Percentiles rank a stretch among this genome's conserved stretches.
These are phyloP conservation scores for Diaporthe citrichinensis DNA, from an alignment of 2,329 filamentous ascomycete species.

Conservation along the genomic window DNA sequence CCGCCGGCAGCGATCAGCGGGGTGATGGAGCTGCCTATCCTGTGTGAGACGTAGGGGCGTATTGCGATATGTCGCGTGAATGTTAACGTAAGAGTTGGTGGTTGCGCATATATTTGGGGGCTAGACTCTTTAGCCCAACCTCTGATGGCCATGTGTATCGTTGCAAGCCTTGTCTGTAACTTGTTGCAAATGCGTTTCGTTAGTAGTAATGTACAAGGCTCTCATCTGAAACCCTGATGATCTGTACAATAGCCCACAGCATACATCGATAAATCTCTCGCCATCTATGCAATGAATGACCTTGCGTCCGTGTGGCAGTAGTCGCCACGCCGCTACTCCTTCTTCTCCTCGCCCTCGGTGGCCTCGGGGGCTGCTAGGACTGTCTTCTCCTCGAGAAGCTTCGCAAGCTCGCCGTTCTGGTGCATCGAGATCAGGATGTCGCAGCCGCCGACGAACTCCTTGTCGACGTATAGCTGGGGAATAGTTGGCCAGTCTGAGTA, in stretches of 20 bases:
- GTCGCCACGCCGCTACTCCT: conserved; percentile 48
- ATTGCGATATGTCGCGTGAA: background rate
- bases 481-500: conserved; percentile 99
- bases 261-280: background rate
- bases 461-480: conserved; percentile 94
- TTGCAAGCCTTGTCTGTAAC: background rate
- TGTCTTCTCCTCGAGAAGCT: conserved; percentile 91
- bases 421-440: conserved; percentile 98
- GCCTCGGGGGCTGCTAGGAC: conserved; percentile 76
- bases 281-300: background rate
- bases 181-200: conserved; percentile 16
- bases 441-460: conserved; percentile 97
- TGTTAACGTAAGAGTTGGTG: background rate
- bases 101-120: background rate
- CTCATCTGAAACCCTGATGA: background rate
- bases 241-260: conserved; percentile 1
- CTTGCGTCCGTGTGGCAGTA: no score
- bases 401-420: conserved; percentile 92
- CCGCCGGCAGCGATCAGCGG: conserved; percentile 88
- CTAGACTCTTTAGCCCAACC: background rate
- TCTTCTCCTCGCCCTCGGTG: conserved; percentile 51
- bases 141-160: background rate
- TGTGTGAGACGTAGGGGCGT: conserved; percentile 47
- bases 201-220: conserved; percentile 27
- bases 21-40: conserved; percentile 83